Conservation (phyloP, 208 protist species). For the Acanthamoeba triangularis region DNA sequence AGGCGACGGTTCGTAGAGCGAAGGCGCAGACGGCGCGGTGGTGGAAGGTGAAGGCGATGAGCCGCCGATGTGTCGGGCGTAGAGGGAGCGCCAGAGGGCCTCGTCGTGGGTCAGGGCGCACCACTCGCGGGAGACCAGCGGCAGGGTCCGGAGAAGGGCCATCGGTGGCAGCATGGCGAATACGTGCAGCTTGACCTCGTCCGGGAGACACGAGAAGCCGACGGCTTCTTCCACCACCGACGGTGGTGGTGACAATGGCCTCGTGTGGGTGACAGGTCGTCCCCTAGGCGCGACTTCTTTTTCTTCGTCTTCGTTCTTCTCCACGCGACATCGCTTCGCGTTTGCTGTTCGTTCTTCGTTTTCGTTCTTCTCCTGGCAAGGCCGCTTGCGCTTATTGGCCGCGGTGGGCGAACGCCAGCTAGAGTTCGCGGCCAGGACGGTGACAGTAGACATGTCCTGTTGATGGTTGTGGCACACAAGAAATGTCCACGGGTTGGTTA, state of each 20-base stretch:
- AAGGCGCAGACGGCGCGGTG: not conserved
- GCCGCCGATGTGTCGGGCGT: slow-evolving; percentile 3
- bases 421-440: too few species aligned
- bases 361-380: too few species aligned
- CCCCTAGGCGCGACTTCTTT: too few species aligned
- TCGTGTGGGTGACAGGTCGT: not conserved
- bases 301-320: not conserved
- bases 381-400: too few species aligned
- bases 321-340: not conserved
- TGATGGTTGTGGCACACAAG: too few species aligned
- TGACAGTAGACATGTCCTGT: too few species aligned
- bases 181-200: slow-evolving; percentile 62
- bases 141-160: not conserved
- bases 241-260: not conserved
- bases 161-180: not conserved
- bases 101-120: not conserved
- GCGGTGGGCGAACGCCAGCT: too few species aligned
- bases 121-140: slow-evolving; percentile 56
- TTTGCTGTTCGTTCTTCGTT: not conserved
- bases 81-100: not conserved
- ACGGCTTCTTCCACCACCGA: not conserved
- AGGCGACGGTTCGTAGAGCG: not conserved
- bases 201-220: slow-evolving; percentile 10
- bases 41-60: not conserved
- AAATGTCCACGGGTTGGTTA: too few species aligned